A percentile compares a stretch with the other conserved stretches of the same genome.
These are phyloP conservation scores for Hypoxylon sp. DNA, from an alignment of 2,329 filamentous ascomycete genomes.

Conservation along the genomic window DNA sequence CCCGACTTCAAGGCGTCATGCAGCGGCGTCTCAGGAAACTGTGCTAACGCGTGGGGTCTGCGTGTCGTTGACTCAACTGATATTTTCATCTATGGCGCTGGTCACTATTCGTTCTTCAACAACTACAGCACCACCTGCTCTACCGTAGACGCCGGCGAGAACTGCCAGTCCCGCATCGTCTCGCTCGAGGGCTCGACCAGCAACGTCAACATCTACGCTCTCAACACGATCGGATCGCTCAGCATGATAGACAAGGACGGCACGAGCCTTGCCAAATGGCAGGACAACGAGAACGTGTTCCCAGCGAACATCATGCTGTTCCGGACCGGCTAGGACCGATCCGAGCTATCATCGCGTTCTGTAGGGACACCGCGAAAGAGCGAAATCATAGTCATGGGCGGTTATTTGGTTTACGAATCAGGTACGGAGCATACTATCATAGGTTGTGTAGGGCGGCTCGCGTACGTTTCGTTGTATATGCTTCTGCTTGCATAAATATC, in stretches of 20 bases:
- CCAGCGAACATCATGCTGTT: constrained; percentile 54
- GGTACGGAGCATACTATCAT: constrained; percentile 22
- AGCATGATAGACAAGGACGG: constrained; percentile 58
- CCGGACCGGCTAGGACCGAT: constrained; percentile 47
- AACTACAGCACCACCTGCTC: constrained; percentile 66
- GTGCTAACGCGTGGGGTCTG: constrained; percentile 70
- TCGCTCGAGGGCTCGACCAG: constrained; percentile 57
- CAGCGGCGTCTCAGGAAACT: constrained; percentile 56
- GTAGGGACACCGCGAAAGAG: neutral
- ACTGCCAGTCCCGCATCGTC: constrained; percentile 60
- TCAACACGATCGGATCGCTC: constrained; percentile 63
- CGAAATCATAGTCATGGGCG: neutral
- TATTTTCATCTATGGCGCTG: constrained; percentile 71
- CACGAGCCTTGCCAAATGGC: constrained; percentile 51
- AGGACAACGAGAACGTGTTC: constrained; percentile 54
- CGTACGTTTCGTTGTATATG: constrained; percentile 42
- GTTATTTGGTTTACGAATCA: constrained; percentile 10
- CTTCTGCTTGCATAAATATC: constrained; percentile 33
- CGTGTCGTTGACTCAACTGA: constrained; percentile 68
- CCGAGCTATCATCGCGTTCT: neutral
- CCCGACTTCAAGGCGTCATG: constrained; percentile 65
- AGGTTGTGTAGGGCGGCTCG: constrained; percentile 10
- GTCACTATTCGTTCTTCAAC: constrained; percentile 73
- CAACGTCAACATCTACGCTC: constrained; percentile 60
- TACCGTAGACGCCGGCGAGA: constrained; percentile 54